These are phyloP conservation scores for Kodamaea restingae DNA, from an alignment of 805 yeast genomes.

Conservation along the genomic window DNA sequence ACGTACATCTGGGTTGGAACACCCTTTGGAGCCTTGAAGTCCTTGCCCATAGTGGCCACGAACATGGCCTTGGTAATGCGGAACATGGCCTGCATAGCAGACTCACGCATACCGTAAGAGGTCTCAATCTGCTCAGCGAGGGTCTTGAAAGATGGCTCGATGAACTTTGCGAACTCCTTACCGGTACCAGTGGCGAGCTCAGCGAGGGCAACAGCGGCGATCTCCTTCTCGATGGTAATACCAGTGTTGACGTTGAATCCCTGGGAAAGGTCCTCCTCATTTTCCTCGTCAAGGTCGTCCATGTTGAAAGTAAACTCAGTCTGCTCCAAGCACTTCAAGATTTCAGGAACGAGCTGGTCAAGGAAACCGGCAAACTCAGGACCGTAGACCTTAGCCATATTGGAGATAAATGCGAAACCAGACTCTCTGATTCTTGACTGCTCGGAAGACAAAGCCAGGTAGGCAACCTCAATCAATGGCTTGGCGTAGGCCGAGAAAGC, in stretches of 20 bases:
- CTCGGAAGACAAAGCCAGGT: conserved; percentile 69
- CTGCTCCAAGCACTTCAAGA: conserved; percentile 78
- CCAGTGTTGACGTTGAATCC: conserved; percentile 89
- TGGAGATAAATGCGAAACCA: conserved; percentile 88
- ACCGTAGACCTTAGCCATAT: conserved; percentile 93
- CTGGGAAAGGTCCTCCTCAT: conserved; percentile 59
- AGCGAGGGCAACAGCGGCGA: conserved; percentile 84
- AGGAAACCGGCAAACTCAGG: conserved; percentile 84
- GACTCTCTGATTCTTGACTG: conserved; percentile 88
- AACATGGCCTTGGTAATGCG: conserved; percentile 71
- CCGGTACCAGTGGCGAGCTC: conserved; percentile 89
- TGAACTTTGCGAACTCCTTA: conserved; percentile 70
- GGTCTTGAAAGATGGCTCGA: conserved; percentile 62
- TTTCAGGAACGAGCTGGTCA: conserved; percentile 76
- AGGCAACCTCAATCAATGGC: conserved; percentile 85
- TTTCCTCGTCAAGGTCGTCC: conserved; percentile 52
- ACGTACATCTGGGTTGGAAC: conserved; percentile 59
- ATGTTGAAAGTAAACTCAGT: conserved; percentile 72
- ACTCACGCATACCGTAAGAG: conserved; percentile 87
- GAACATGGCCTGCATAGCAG: conserved; percentile 82
- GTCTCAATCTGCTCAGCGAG: conserved; percentile 72
- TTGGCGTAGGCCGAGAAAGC: conserved; percentile 81
- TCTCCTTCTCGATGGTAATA: conserved; percentile 92
- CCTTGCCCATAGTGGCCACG: conserved; percentile 46
- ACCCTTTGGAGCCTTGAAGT: conserved; percentile 55